phyloP scores from a whole-genome alignment of 768 basidiomycete genomes.

The Pleurotus tuoliensis region DNA sequence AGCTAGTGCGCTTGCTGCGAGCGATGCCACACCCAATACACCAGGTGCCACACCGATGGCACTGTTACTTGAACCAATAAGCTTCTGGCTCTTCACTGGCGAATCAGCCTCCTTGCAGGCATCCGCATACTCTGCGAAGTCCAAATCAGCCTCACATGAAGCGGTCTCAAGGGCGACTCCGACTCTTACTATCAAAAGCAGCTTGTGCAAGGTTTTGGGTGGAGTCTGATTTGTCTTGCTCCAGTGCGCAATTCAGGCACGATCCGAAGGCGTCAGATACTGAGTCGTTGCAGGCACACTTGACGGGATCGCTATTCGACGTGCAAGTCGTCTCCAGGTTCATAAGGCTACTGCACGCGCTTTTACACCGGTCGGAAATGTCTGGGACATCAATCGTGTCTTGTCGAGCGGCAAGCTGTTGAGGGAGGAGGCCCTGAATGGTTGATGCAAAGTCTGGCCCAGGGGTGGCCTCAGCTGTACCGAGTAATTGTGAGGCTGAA shows the following conservation, averaged over 20 bases:
- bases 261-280: neutral
- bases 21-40: neutral
- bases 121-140: neutral
- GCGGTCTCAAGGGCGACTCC: neutral
- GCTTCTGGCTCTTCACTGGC: slow-evolving; percentile 1
- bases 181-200: neutral
- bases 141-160: no score
- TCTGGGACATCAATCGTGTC: neutral
- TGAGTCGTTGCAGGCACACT: neutral
- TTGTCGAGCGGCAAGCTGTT: neutral
- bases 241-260: neutral
- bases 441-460: neutral
- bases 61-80: neutral
- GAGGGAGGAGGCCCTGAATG: neutral
- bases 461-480: neutral
- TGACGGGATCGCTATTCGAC: neutral
- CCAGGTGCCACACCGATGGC: neutral
- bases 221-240: neutral
- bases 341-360: neutral
- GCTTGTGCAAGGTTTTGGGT: neutral
- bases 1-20: neutral
- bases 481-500: neutral
- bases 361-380: neutral
- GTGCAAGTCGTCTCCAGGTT: neutral
- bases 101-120: neutral